Percentiles rank a stretch among this genome's conserved stretches.
phyloP scores from a whole-genome alignment of 2,329 filamentous ascomycete species.

The Xylaria digitata region DNA sequence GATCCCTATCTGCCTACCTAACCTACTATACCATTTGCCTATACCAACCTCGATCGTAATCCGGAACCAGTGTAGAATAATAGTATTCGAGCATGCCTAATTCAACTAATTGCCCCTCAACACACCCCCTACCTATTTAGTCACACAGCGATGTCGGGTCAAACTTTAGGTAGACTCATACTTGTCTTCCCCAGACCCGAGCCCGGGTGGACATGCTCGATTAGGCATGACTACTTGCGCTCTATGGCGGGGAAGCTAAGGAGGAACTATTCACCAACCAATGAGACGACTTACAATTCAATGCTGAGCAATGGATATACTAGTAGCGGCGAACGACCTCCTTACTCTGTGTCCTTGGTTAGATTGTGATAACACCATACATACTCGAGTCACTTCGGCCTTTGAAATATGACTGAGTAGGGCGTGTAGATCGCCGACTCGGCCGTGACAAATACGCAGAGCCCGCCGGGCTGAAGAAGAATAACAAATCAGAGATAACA shows the following conservation, averaged over 20 bases:
- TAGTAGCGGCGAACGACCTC: neutral
- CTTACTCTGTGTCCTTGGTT: neutral
- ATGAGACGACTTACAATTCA: conserved; percentile 18
- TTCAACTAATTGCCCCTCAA: neutral
- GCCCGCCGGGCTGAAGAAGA: conserved; percentile 11
- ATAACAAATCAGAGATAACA: neutral
- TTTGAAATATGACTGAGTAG: conserved; percentile 16
- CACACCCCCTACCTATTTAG: neutral
- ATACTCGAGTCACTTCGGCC: conserved; percentile 10
- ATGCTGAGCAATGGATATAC: conserved; percentile 4
- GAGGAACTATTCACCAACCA: conserved; percentile 20
- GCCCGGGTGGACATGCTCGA: conserved; percentile 47
- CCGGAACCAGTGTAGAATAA: no score
- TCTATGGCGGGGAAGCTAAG: conserved; percentile 23
- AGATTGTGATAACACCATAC: conserved; percentile 4
- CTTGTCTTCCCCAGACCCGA: neutral
- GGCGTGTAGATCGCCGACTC: conserved; percentile 18
- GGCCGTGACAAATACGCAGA: neutral
- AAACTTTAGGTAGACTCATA: conserved; percentile 15
- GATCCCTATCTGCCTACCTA: no score
- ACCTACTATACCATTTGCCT: no score
- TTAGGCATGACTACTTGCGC: conserved; percentile 20
- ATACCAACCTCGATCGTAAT: no score
- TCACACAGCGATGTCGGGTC: conserved; percentile 34
- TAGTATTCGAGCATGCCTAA: no score